Base-by-base conservation (phyloP, 2,329 filamentous ascomycete genomes). In the Graphilbum ipis-grandicollis region DNA sequence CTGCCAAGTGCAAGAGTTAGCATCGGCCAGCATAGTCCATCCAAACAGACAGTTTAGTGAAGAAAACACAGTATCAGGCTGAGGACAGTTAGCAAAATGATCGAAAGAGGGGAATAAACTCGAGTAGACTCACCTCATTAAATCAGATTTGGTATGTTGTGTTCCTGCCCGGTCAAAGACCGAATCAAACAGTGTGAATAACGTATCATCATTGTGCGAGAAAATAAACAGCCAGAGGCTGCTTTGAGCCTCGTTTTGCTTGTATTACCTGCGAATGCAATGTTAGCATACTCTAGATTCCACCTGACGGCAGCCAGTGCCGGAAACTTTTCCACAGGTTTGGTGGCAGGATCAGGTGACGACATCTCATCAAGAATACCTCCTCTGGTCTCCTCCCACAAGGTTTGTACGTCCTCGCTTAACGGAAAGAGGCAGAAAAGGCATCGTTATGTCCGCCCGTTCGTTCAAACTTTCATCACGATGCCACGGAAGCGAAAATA, bases 361-460 rank as follows among this genome's bases (percentile, higher is more conserved):
- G 70, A 74, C 59, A 52, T 71, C 53, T 75, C 70, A 75, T 64
- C 70, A 70, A 71, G 64, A 73, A 68, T 54, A 56, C 65, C 58
- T 55, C 50, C 52, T 48, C 45, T 42, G 48, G 47, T 52, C 58
- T 55, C 50, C 56, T 57, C 62, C 63, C 68, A 64, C 67, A 64
- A 62, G 64, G 65, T 58, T 69, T 75, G 68, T 74, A 73, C 66
- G 63, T 56, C 62, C 68, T 64, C 58, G 68, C 56, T 68, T 65
- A 66, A 57, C 51, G 59, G 54, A 51, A 54, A 58, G 50, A 49
- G 55, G 53, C 57, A 50, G 52, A 38, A 42, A 48, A 47, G 62
- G 61, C 66, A 71, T 67, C 57, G 60, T 69, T 71, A 70, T 74
- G 70, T 73, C 70, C 70, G 70, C 70, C 70, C 70, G 70, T 74